Evolutionary conservation across 2,329 filamentous ascomycete genomes (phyloP), one percentile per base, ranked within the genome.

Genomic region (Periconia macrospinosa): DNA sequence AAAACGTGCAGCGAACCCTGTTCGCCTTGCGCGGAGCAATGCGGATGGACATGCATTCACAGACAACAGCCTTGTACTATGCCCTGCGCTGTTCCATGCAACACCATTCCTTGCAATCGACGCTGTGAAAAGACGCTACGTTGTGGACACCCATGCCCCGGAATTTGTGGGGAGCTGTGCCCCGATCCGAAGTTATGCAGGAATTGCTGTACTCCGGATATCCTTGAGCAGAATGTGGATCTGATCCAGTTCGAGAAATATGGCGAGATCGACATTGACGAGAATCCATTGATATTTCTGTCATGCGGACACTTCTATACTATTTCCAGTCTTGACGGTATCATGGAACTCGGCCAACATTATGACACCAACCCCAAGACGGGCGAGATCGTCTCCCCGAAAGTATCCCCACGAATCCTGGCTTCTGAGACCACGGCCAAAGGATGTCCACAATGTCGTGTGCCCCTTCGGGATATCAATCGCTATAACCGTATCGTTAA

Each of bases 401-500:
- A n/a, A n/a, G n/a, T n/a, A n/a, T n/a, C n/a, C n/a, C n/a, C n/a
- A n/a, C n/a, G n/a, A n/a, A n/a, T n/a, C n/a, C n/a, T n/a, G n/a
- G n/a, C n/a, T n/a, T n/a, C n/a, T n/a, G n/a, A n/a, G n/a, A n/a
- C n/a, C n/a, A n/a, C n/a, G n/a, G n/a, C n/a, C n/a, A n/a, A n/a
- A n/a, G n/a, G n/a, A n/a, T n/a, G n/a, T n/a, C n/a, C n/a, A n/a
- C n/a, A n/a, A n/a, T n/a, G n/a, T n/a, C n/a, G n/a, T n/a, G n/a
- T n/a, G n/a, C n/a, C n/a, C n/a, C n/a, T n/a, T n/a, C n/a, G n/a
- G n/a, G 62, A 56, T 1, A 75, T 66, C 0, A 66, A 72, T 15
- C 54, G 75, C 42, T 77, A 76, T 55, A 74, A 74, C 45, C 60
- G 73, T 13, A 42, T 73, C 6, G 67, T 77, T 50, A 74, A 73